These are phyloP conservation scores for Solanum corneliomulleri DNA, from an alignment of 257 asterid species.

Conservation along the genomic window DNA sequence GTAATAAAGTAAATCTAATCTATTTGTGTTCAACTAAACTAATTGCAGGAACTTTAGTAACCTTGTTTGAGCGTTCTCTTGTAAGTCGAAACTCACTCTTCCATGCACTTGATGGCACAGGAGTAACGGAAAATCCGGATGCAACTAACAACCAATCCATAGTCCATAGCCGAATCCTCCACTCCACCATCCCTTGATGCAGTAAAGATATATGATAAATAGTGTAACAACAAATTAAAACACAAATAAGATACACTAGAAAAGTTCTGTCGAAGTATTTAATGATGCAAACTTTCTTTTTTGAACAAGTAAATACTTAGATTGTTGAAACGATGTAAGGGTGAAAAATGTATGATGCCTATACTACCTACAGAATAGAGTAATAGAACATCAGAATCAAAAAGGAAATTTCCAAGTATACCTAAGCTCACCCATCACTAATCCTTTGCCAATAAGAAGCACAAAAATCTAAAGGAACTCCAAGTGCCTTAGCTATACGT, in stretches of 20 bases:
- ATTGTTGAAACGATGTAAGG: not conserved
- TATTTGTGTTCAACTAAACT: not conserved
- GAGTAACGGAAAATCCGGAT: slow-evolving; percentile 75
- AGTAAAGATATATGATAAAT: slow-evolving; percentile 1
- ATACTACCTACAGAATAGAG: not conserved
- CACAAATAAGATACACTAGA: not conserved
- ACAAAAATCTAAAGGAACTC: not conserved
- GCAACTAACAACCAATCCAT: slow-evolving; percentile 84
- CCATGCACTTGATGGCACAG: slow-evolving; percentile 67
- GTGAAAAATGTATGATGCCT: not conserved
- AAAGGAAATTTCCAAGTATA: not conserved
- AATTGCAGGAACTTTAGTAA: slow-evolving; percentile 8
- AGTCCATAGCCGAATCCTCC: slow-evolving; percentile 87
- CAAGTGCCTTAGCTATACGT: not conserved
- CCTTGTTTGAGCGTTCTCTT: slow-evolving; percentile 54
- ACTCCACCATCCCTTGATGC: slow-evolving; percentile 85
- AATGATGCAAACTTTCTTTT: not conserved
- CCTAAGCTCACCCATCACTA: not conserved
- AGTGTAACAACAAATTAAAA: not conserved
- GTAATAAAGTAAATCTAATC: not conserved
- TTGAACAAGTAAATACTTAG: not conserved
- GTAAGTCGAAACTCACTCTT: slow-evolving; percentile 56
- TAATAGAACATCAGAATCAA: not conserved
- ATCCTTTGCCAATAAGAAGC: not conserved
- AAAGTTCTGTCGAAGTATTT: not conserved